Base-by-base conservation (phyloP, 768 basidiomycete genomes). In the Fomitopsis pulvina region DNA sequence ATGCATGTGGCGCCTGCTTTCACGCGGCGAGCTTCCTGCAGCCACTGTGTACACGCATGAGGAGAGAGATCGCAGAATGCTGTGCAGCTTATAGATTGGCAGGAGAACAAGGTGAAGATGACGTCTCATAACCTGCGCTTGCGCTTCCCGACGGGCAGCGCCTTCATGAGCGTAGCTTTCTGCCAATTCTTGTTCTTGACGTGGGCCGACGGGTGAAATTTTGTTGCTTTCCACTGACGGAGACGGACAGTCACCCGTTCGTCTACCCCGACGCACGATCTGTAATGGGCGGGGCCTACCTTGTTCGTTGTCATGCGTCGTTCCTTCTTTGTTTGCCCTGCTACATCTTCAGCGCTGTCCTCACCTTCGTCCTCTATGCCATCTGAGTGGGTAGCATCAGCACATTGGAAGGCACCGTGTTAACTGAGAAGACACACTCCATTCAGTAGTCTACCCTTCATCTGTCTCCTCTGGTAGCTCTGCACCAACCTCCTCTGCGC, bases 261-360 rank as follows among this genome's bases (percentile, higher is more conserved):
- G n/a, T n/a, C n/a, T n/a, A n/a, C n/a, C n/a, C n/a, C n/a, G n/a
- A n/a, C n/a, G n/a, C n/a, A n/a, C n/a, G n/a, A n/a, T n/a, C n/a
- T n/a, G n/a, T n/a, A n/a, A n/a, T n/a, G n/a, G n/a, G n/a, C n/a
- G n/a, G n/a, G n/a, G n/a, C 54, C 37, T 63, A 85, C 88, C 73
- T 99, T 99, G 75, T 83, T 92, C 1, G 96, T 98, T 59, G 80
- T 95, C 90, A 95, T 88, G 16, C 95, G 87, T 24, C 77, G 65
- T 56, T 78, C 86, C 63, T 66, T 71, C 44, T 65, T 67, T 14
- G 62, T 47, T 25, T 60, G 58, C 7, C 57, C 60, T 12, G 64
- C 64, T 1, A 59, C 61, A 37, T 69, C 74, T 22, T 67, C 67
- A n/a, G n/a, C n/a, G 12, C 72, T 70, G 1, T 10, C 41, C 5